These are phyloP conservation scores for Litsea cubeba DNA, from an alignment of 164 flowering plant genomes.

Conservation along the genomic window DNA sequence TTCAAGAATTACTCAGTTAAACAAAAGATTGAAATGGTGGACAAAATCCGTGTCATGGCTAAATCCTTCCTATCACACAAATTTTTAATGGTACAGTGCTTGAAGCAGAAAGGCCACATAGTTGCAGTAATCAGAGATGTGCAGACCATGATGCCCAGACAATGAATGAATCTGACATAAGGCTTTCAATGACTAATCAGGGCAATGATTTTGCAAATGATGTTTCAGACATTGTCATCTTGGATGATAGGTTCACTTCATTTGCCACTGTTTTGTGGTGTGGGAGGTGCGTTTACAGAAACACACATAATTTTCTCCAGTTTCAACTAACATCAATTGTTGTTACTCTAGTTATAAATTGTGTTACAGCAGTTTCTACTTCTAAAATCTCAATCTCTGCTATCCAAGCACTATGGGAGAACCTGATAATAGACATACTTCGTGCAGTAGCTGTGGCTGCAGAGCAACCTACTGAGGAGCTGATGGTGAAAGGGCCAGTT, in stretches of 20 bases:
- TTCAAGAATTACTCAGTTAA: conserved; percentile 41
- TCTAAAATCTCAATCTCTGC: conserved; percentile 55
- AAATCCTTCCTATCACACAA: conserved; percentile 67
- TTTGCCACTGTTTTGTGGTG: conserved; percentile 43
- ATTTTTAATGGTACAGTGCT: conserved; percentile 52
- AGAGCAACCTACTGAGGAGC: conserved; percentile 48
- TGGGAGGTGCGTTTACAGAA: conserved; percentile 59
- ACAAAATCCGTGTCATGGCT: conserved; percentile 56
- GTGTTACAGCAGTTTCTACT: conserved; percentile 52
- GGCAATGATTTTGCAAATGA: conserved; percentile 73
- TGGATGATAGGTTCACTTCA: conserved; percentile 56
- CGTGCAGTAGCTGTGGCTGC: conserved; percentile 64
- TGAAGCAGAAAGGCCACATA: conserved; percentile 57
- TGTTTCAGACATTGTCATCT: conserved; percentile 56
- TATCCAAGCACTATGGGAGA: conserved; percentile 65
- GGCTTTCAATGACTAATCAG: conserved; percentile 60
- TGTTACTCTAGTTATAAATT: conserved; percentile 53
- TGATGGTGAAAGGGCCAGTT: conserved; percentile 48
- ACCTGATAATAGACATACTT: conserved; percentile 64
- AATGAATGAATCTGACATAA: conserved; percentile 52
- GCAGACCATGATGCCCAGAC: conserved; percentile 51
- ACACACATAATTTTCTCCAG: conserved; percentile 70
- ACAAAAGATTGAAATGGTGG: conserved; percentile 40
- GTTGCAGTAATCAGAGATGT: conserved; percentile 70
- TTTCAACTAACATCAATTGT: conserved; percentile 66